These are phyloP conservation scores for Flaveria bidentis DNA, from an alignment of 129 eudicot species.

Conservation along the genomic window DNA sequence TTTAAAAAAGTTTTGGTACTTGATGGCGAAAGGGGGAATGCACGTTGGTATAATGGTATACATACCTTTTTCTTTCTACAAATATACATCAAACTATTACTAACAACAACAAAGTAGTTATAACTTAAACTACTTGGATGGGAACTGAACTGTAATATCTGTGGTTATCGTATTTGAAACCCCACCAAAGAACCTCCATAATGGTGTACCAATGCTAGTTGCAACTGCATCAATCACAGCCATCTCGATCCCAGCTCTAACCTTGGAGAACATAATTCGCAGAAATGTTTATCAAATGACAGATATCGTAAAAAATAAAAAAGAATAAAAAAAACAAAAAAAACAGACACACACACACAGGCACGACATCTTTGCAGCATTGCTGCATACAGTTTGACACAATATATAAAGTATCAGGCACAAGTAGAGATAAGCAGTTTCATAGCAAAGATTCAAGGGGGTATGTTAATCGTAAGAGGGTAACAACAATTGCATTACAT, in stretches of 20 bases:
- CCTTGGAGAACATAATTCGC: conserved; percentile 46
- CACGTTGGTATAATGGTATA: background rate
- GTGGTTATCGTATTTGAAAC: conserved; percentile 76
- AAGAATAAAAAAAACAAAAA: too few relatives aligned
- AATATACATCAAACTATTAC: background rate
- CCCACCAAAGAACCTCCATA: conserved; percentile 95
- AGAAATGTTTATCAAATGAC: background rate
- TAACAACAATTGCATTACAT: too few relatives aligned
- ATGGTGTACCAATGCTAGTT: conserved; percentile 77
- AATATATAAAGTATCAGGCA: too few relatives aligned
- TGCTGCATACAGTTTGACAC: too few relatives aligned
- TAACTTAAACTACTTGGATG: conserved; percentile 24
- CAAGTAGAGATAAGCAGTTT: too few relatives aligned
- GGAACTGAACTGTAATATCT: conserved; percentile 78
- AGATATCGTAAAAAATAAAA: background rate
- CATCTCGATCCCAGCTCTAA: conserved; percentile 95
- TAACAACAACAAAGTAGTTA: background rate
- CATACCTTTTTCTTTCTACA: background rate
- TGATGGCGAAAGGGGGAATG: background rate
- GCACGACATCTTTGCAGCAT: too few relatives aligned
- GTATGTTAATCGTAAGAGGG: too few relatives aligned
- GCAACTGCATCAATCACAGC: conserved; percentile 96
- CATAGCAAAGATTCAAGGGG: too few relatives aligned
- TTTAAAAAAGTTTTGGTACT: background rate
- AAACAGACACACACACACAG: too few relatives aligned